Conservation (phyloP, 768 basidiomycete species). For the Boletus sp. region DNA sequence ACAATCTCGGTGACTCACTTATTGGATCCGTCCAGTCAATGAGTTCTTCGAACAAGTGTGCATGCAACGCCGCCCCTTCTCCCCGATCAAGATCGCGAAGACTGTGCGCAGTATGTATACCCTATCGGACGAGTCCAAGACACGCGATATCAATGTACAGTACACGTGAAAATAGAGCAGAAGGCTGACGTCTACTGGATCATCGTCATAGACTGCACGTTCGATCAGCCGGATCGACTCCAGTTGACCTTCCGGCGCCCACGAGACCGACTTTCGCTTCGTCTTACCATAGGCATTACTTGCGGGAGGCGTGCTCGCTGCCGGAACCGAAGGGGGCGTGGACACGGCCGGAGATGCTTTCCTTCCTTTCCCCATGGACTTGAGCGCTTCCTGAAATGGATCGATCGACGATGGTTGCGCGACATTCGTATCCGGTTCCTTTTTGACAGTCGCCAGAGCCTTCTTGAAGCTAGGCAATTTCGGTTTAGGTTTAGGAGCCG, state of each 20-base stretch:
- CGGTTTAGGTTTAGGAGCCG: conserved; percentile 79
- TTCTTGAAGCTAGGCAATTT: conserved; percentile 88
- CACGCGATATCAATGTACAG: conserved; percentile 51
- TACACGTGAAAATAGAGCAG: conserved; percentile 42
- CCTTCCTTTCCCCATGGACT: conserved; percentile 64
- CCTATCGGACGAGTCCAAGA: conserved; percentile 51
- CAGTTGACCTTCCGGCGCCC: conserved; percentile 73
- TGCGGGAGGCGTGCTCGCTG: conserved; percentile 33
- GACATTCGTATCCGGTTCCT: conserved; percentile 54
- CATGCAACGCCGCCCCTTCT: conserved; percentile 83
- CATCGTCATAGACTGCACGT: conserved; percentile 86
- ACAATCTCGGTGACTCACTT: conserved; percentile 50
- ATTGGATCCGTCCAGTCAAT: conserved; percentile 84
- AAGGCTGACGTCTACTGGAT: conserved; percentile 79
- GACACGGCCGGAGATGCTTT: conserved; percentile 61
- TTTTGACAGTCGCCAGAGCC: conserved; percentile 51
- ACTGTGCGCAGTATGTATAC: conserved; percentile 66
- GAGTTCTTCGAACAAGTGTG: conserved; percentile 80
- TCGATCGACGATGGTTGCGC: conserved; percentile 77
- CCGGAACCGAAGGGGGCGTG: conserved; percentile 50
- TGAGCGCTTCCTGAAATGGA: conserved; percentile 81
- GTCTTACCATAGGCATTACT: conserved; percentile 44
- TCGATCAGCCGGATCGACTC: conserved; percentile 79
- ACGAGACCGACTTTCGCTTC: conserved; percentile 77
- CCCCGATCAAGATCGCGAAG: conserved; percentile 84